A percentile compares a stretch with the other conserved stretches of the same genome.
Conservation (phyloP, 148 eudicot genomes). For the Amaranthus hypochondriacus region DNA sequence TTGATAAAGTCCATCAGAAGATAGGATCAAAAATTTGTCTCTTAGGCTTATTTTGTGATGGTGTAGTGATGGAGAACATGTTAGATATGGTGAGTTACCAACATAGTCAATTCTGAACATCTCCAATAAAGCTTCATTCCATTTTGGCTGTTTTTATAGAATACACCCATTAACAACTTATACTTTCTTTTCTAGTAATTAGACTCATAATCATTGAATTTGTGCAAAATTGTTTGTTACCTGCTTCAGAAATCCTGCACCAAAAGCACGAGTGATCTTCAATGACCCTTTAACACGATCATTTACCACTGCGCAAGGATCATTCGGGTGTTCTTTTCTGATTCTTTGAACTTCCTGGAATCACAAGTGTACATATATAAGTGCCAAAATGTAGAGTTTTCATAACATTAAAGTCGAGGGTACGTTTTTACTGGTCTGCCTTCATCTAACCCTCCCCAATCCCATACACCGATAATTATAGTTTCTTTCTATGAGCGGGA, state of each 20-base stretch:
- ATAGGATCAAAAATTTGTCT: slow-evolving; percentile 73
- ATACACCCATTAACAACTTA: background rate
- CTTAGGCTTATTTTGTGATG: slow-evolving; percentile 64
- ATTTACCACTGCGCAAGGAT: slow-evolving; percentile 57
- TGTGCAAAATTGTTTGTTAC: slow-evolving; percentile 30
- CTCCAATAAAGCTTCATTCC: slow-evolving; percentile 77
- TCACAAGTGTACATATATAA: slow-evolving; percentile 11
- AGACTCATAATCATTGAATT: background rate
- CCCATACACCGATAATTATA: too few relatives aligned
- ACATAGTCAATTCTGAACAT: slow-evolving; percentile 70
- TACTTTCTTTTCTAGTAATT: background rate
- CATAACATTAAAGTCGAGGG: background rate
- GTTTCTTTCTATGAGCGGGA: too few relatives aligned
- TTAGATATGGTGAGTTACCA: slow-evolving; percentile 69
- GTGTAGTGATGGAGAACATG: slow-evolving; percentile 52
- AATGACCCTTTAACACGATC: slow-evolving; percentile 94
- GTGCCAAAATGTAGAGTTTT: background rate
- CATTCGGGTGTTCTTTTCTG: slow-evolving; percentile 65
- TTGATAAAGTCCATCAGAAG: slow-evolving; percentile 91
- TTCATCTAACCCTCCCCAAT: too few relatives aligned
- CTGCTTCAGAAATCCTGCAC: slow-evolving; percentile 97
- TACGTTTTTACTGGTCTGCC: too few relatives aligned
- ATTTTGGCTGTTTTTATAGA: slow-evolving; percentile 55
- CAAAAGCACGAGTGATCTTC: slow-evolving; percentile 96
- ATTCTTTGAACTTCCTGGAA: slow-evolving; percentile 80